A percentile compares a stretch with the other conserved stretches of the same genome.
Conservation (phyloP, 257 asterid genomes). For the Fraxinus americana region DNA sequence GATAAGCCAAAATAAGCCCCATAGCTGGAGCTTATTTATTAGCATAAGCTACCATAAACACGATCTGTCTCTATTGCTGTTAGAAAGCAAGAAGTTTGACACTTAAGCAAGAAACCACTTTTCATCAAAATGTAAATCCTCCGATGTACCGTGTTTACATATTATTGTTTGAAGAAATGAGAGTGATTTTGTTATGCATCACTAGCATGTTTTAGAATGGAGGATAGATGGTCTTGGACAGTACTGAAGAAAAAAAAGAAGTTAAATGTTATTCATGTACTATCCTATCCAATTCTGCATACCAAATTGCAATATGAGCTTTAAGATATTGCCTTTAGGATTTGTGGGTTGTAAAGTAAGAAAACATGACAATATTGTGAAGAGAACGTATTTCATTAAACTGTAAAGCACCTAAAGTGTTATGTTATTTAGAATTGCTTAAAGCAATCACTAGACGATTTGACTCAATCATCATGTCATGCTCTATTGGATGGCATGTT, state of each 20-base stretch:
- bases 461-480: not conserved
- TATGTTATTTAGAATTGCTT: not conserved
- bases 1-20: no score
- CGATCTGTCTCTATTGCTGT: not conserved
- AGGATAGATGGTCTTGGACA: not conserved
- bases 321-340: not conserved
- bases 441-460: not conserved
- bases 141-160: not conserved
- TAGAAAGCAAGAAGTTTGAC: not conserved
- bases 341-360: not conserved
- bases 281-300: not conserved
- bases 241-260: not conserved
- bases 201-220: not conserved
- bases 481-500: conserved; percentile 21
- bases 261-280: not conserved
- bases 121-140: not conserved
- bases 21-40: no score
- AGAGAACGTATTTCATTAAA: not conserved
- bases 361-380: not conserved
- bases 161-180: not conserved
- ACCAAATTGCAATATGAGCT: not conserved
- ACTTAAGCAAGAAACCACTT: not conserved
- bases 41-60: no score
- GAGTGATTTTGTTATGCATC: not conserved
- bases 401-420: not conserved